Evolutionary conservation across 2,329 filamentous ascomycete species (phyloP), one percentile per base, ranked within the genome.

Genomic region (Orbilia blumenaviensis): DNA sequence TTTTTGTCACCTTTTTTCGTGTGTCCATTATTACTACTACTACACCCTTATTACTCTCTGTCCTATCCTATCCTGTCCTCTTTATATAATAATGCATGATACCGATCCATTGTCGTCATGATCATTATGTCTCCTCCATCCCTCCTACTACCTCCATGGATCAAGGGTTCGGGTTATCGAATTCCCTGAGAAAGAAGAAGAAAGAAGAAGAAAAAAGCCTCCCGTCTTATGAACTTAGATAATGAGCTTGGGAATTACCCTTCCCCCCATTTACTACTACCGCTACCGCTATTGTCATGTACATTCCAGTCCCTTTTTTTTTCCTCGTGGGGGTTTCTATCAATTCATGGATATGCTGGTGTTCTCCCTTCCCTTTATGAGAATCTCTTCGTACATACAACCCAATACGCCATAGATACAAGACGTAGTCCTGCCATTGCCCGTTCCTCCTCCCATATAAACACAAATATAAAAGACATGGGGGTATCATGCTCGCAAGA

Each of bases 61-160:
- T 46, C 18, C 23, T 16, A 38, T 10, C 38, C n/a, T 3, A 14
- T 34, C 23, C 29, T 68, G 4, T 67, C 23, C 29, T 14, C 8
- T 38, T 36, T 36, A 48, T 62, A 27, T 34, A 52, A 58, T 75
- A 75, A 75, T 75, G 71, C 71, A 75, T 75, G 71, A 75, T 75
- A 68, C 63, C 71, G 63, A 66, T 56, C 18, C 14, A 25, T 46
- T 44, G 42, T 67, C 62, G 66, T 63, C 52, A 63, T 75, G 38
- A 60, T 75, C 44, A 50, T 66, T 73, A 66, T 60, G 25, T 29
- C 29, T 23, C 27, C 29, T 60, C 54, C 27, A 41, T 25, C 25
- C 8, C 64, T 23, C 46, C 27, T 27, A 34, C 23, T 34, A 2
- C 14, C 27, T 32, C 27, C n/a, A n/a, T n/a, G n/a, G 8, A n/a